These are phyloP conservation scores for Barbarea vulgaris DNA, from an alignment of 345 rosid genomes.

Conservation along the genomic window DNA sequence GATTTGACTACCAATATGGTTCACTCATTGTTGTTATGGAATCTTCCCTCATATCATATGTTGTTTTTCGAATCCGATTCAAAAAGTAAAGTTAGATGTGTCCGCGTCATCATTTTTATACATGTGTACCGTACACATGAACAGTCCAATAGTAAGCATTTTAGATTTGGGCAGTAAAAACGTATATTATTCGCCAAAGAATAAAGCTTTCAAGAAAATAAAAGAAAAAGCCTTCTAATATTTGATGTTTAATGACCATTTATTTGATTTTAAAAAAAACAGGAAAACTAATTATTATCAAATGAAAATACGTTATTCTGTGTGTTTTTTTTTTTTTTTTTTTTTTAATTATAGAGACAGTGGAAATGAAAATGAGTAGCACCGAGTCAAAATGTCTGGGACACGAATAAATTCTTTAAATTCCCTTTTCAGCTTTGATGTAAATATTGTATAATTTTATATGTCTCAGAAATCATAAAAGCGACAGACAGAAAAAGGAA, in stretches of 20 bases:
- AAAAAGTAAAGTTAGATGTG: not conserved
- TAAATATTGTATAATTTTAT: not conserved
- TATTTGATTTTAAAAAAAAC: too few relatives aligned
- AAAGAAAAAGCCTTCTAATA: too few relatives aligned
- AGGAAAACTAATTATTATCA: not conserved
- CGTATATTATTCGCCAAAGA: not conserved
- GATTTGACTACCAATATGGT: not conserved
- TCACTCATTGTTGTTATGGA: conserved; percentile 6
- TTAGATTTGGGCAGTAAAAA: not conserved
- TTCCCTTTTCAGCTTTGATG: conserved; percentile 34
- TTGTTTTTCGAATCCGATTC: conserved; percentile 14
- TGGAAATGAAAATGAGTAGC: conserved; percentile 9
- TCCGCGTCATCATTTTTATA: not conserved
- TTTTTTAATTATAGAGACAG: not conserved
- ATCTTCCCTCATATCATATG: conserved; percentile 8
- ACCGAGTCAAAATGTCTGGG: conserved; percentile 30
- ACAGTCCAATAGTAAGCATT: not conserved
- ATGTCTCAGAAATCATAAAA: conserved; percentile 14
- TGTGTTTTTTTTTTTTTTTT: too few relatives aligned
- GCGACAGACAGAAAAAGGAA: conserved; percentile 20
- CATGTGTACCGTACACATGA: not conserved
- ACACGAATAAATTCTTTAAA: conserved; percentile 37
- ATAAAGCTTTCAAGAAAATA: too few relatives aligned
- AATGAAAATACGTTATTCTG: not conserved
- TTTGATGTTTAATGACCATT: too few relatives aligned